Evolutionary conservation across 2,329 filamentous ascomycete species (phyloP).

Genomic region (Colletotrichum sp.): DNA sequence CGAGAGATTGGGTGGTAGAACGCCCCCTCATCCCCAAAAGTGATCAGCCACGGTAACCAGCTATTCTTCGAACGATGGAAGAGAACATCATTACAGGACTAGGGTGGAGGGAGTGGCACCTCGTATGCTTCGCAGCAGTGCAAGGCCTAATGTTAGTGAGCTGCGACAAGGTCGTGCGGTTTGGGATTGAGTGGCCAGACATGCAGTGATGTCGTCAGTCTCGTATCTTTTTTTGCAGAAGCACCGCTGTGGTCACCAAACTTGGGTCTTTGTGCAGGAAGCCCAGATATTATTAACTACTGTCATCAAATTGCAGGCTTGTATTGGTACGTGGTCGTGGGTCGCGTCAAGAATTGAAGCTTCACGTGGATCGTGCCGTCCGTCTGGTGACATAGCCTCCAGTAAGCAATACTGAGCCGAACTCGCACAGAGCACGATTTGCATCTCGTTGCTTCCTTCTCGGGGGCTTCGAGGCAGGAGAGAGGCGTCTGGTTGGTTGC

Average conservation of each 20-base stretch:
- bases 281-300: background rate
- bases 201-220: conserved; percentile 15
- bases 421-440: background rate
- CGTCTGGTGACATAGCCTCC: background rate
- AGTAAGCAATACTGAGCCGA: background rate
- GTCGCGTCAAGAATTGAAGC: background rate
- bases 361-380: background rate
- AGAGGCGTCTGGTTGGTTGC: background rate
- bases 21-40: background rate
- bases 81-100: background rate
- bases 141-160: background rate
- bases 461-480: background rate
- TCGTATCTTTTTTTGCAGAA: conserved; percentile 3
- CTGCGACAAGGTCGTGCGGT: conserved; percentile 10
- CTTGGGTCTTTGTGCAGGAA: background rate
- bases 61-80: background rate
- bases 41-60: background rate
- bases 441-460: background rate
- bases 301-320: background rate
- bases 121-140: background rate
- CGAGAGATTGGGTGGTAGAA: conserved; percentile 13
- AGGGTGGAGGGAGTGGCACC: conserved; percentile 1
- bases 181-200: conserved; percentile 12
- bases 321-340: background rate
- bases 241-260: background rate